A percentile compares a stretch with the other conserved stretches of the same genome.
Conservation (phyloP, 108 stramenopile genomes). For the Seminavis robusta region DNA sequence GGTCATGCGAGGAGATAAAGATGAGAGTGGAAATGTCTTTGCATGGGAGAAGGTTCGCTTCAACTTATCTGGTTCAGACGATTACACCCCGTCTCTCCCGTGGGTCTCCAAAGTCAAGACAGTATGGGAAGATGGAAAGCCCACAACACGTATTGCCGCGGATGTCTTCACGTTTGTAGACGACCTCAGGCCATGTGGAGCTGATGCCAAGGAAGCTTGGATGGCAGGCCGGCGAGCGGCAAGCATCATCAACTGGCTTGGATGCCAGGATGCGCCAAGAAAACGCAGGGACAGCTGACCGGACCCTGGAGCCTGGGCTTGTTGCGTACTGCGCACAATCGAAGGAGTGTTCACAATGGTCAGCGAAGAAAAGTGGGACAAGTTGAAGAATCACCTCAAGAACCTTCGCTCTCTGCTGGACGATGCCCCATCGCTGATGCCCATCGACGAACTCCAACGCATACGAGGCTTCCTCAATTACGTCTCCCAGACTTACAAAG, state of each 20-base stretch:
- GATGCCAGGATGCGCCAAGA: conserved; percentile 38
- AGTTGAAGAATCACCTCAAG: conserved; percentile 1
- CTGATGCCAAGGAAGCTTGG: conserved; percentile 13
- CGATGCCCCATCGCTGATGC: too few species aligned
- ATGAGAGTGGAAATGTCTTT: conserved; percentile 16
- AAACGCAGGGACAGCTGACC: conserved; percentile 12
- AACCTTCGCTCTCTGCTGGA: too few species aligned
- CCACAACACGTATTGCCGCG: too few species aligned
- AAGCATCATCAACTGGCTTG: conserved; percentile 4
- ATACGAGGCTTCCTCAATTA: conserved; percentile 41
- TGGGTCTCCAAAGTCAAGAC: conserved; percentile 25
- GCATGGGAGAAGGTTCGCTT: conserved; percentile 18
- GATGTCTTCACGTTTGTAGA: conserved; percentile 30
- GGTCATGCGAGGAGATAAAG: too few species aligned
- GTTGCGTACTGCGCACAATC: too few species aligned
- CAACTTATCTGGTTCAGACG: conserved; percentile 37
- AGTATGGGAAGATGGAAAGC: conserved; percentile 8
- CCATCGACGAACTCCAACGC: conserved; percentile 2
- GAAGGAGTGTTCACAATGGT: conserved; percentile 14
- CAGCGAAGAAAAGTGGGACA: conserved; percentile 20
- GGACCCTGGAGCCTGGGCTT: conserved; percentile 18
- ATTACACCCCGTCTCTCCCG: conserved; percentile 17
- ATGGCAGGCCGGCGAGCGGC: conserved; percentile 2
- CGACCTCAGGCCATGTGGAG: conserved; percentile 11
- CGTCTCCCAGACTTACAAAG: conserved; percentile 27